Percentiles rank a stretch among this genome's conserved stretches.
Conservation (phyloP, 345 rosid species). For the Luvunga scandens region DNA sequence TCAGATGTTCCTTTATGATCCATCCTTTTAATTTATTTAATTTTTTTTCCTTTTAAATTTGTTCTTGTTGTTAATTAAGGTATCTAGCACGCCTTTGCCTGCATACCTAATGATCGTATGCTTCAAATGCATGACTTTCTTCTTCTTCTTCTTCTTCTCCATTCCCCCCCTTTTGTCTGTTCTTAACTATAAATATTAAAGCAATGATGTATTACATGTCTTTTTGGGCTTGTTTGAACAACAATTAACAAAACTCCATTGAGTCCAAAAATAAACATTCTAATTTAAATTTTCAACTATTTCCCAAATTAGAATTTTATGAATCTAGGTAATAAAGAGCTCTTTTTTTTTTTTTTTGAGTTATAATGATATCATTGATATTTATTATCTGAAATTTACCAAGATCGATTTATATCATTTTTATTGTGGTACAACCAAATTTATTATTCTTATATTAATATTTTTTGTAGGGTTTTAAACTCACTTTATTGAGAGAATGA, state of each 20-base stretch:
- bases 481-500: too few species aligned
- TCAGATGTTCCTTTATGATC: background rate
- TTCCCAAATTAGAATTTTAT: background rate
- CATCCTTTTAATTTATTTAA: background rate
- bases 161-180: fast-evolving
- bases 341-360: too few species aligned
- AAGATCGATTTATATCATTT: too few species aligned
- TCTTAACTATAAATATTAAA: background rate
- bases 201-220: background rate
- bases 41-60: background rate
- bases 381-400: too few species aligned
- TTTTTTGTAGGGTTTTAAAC: too few species aligned
- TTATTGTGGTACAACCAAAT: too few species aligned
- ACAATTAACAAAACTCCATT: background rate
- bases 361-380: too few species aligned
- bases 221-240: background rate
- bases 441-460: too few species aligned
- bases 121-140: background rate
- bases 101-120: background rate
- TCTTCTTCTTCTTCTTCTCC: too few species aligned
- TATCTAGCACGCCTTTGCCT: background rate
- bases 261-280: too few species aligned
- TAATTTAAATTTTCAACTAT: too few species aligned
- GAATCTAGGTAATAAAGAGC: background rate
- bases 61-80: too few species aligned